Conservation (phyloP, 768 basidiomycete species). For the Crassisporium funariophilum region DNA sequence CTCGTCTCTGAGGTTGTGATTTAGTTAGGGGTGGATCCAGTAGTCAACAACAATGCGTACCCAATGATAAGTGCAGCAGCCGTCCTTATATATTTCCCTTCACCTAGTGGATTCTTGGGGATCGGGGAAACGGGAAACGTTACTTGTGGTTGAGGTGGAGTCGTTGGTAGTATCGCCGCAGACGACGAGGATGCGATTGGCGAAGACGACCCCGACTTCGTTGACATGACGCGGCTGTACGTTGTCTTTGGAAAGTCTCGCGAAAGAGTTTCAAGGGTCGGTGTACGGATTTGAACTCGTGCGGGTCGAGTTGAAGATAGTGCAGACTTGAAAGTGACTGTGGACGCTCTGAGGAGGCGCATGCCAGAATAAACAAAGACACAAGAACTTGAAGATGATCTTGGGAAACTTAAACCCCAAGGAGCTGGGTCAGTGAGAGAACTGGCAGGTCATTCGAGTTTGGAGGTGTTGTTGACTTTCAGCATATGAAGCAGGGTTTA, state of each 20-base stretch:
- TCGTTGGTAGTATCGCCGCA: conserved; percentile 7
- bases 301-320: neutral
- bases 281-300: too few species aligned
- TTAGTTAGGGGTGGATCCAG: neutral
- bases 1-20: conserved; percentile 62
- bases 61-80: conserved; percentile 80
- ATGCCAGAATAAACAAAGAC: conserved; percentile 12
- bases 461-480: too few species aligned
- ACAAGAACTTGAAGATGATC: neutral
- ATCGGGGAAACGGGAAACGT: conserved; percentile 57
- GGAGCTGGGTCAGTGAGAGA: neutral
- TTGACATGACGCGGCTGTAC: conserved; percentile 16
- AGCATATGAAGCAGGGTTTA: too few species aligned
- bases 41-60: conserved; percentile 35
- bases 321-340: conserved; percentile 8
- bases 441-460: neutral
- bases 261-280: too few species aligned
- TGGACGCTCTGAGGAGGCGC: conserved; percentile 16
- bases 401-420: conserved; percentile 1
- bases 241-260: neutral
- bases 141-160: conserved; percentile 17
- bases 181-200: conserved; percentile 17
- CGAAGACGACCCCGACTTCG: conserved; percentile 22
- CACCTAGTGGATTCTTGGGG: conserved; percentile 66
- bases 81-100: conserved; percentile 69